Evolutionary conservation across 2,329 filamentous ascomycete species (phyloP).

Genomic region (Clarireedia homoeocarpa): DNA sequence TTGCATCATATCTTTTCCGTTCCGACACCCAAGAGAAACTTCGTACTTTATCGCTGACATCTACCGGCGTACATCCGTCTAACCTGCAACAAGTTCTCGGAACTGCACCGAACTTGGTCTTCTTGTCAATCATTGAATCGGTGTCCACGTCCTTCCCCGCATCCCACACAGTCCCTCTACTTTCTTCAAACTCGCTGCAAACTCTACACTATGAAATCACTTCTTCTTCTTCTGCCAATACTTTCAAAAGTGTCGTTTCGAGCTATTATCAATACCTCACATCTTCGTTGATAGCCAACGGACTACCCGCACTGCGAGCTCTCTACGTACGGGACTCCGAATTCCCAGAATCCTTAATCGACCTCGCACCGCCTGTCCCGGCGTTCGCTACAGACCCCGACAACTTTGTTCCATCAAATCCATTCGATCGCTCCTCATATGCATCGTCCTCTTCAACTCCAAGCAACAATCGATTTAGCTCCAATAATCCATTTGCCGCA

Average conservation of each 20-base stretch:
- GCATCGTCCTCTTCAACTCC: slow-evolving; percentile 1
- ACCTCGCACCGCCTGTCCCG: slow-evolving; percentile 55
- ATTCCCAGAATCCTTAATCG: slow-evolving; percentile 72
- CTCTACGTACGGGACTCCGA: slow-evolving; percentile 81
- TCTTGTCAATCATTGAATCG: slow-evolving; percentile 46
- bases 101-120: slow-evolving; percentile 33
- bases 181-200: slow-evolving; percentile 61
- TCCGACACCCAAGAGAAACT: slow-evolving; percentile 52
- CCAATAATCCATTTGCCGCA: slow-evolving; percentile 28
- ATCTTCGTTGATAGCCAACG: slow-evolving; percentile 68
- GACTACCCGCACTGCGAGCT: slow-evolving; percentile 63
- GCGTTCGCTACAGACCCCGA: slow-evolving; percentile 37
- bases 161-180: slow-evolving; percentile 46
- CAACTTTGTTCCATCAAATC: slow-evolving; percentile 21
- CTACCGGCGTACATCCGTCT: slow-evolving; percentile 57
- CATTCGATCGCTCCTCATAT: slow-evolving; percentile 26
- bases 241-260: slow-evolving; percentile 46
- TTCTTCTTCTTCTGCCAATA: slow-evolving; percentile 45
- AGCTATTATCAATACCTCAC: slow-evolving; percentile 82
- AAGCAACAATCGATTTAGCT: slow-evolving; percentile 21
- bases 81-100: slow-evolving; percentile 36
- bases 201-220: slow-evolving; percentile 80
- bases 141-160: slow-evolving; percentile 50
- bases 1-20: slow-evolving; percentile 60
- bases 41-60: slow-evolving; percentile 59